Base-by-base conservation (phyloP, 257 asterid genomes). In the Handroanthus guayacan region DNA sequence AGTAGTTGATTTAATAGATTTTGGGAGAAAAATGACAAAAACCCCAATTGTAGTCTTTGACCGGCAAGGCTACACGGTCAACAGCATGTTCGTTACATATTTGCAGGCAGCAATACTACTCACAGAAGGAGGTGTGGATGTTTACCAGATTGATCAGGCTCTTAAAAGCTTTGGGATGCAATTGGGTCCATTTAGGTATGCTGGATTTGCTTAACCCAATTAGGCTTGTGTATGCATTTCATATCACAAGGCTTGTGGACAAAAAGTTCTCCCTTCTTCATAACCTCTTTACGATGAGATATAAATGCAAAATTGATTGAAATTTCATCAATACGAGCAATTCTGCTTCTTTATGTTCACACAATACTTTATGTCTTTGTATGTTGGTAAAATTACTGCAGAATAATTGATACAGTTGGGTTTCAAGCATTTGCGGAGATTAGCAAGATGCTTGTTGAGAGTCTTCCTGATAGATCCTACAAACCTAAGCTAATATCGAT, bases 101-200 rank as follows among this genome's bases (percentile, higher is more conserved):
- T 54, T 87, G 80, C 85, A 68, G 61, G 85, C 87, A 17, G 89
- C 94, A 43, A 70, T 76, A 25, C 60, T 89, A 52, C 88, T 89
- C 11, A 82, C 84, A 20, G 89, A 89, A 73, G 74, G 56, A 61
- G 88, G 88, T 44, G 83, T 82, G 76, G 84, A 87, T 80, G 73
- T 75, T 20, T 80, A 83, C 84, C 78, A 71, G 79, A 77, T 88
- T 58, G 93, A 88, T 80, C 77, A 69, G 37, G 84, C 84, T 58
- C 73, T 88, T 60, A 77, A 79, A 65, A 74, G 80, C 76, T 88
- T 86, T 58, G 93, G 93, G 67, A 88, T 86, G 90, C 80, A 73
- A 67, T 58, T 82, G 13, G 89, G 90, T 56, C 90, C 93, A 52
- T 88, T 86, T 47, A 85, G 89, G 90, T 86, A 87, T 61, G 85